Evolutionary conservation across 768 basidiomycete genomes (phyloP).

Genomic region (Plicaturopsis crispa): DNA sequence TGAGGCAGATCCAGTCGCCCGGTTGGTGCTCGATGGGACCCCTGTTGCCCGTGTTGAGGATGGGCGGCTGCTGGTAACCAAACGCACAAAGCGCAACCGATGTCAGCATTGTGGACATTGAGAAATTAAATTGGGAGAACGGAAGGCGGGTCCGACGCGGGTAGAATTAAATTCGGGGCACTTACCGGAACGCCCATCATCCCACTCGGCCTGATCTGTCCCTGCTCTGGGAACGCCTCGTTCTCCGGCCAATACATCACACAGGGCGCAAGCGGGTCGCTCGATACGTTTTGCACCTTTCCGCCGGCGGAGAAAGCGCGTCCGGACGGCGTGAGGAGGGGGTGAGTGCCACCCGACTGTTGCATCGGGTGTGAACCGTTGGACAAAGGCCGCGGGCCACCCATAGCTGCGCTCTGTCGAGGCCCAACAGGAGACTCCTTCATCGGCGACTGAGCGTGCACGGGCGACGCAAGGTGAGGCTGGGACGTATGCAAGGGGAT

Average conservation of each 20-base stretch:
- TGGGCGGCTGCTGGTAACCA: conserved; percentile 62
- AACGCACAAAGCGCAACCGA: neutral
- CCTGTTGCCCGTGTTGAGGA: conserved; percentile 82
- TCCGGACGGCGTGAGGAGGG: conserved; percentile 78
- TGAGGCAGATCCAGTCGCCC: conserved; percentile 76
- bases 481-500: too few species aligned
- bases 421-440: neutral
- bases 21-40: conserved; percentile 85
- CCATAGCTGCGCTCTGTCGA: too few species aligned
- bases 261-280: conserved; percentile 63
- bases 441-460: conserved; percentile 5
- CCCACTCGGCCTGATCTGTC: conserved; percentile 63
- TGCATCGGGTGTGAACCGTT: neutral
- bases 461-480: conserved; percentile 14
- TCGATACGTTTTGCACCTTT: conserved; percentile 72
- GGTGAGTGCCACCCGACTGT: conserved; percentile 36
- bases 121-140: conserved; percentile 2
- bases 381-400: too few species aligned
- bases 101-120: conserved; percentile 3
- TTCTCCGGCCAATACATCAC: conserved; percentile 92
- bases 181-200: conserved; percentile 49
- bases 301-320: conserved; percentile 71
- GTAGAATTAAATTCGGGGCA: conserved; percentile 4
- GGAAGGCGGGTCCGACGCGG: conserved; percentile 2
- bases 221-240: conserved; percentile 72